A percentile compares a stretch with the other conserved stretches of the same genome.
Evolutionary conservation across 2,329 filamentous ascomycete species (phyloP).

Genomic region (Hymenoscyphus scutula): DNA sequence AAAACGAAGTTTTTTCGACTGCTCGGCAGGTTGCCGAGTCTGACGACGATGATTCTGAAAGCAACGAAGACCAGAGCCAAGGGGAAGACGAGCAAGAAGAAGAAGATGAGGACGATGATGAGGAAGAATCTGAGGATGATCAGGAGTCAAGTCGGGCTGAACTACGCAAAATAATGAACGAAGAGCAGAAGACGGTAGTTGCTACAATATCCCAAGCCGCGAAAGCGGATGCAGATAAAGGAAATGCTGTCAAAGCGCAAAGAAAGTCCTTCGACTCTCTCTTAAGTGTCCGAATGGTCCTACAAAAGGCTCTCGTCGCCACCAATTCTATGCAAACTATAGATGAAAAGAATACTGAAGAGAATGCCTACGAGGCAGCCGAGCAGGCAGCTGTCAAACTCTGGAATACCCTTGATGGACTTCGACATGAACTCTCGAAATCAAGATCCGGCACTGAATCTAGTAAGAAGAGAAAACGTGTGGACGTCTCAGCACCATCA

Average conservation of each 20-base stretch:
- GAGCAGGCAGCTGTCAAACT: conserved; percentile 83
- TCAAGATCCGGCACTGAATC: conserved; percentile 43
- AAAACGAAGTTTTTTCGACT: conserved; percentile 36
- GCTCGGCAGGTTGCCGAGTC: conserved; percentile 13
- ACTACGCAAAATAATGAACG: conserved; percentile 64
- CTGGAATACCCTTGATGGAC: conserved; percentile 74
- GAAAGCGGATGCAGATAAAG: conserved; percentile 79
- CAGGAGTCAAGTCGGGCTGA: conserved; percentile 49
- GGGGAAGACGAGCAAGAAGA: conserved; percentile 29
- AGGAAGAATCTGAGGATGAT: conserved; percentile 33
- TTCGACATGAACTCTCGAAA: conserved; percentile 59
- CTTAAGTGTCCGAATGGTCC: conserved; percentile 83
- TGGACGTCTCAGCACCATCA: conserved; percentile 56
- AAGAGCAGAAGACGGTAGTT: conserved; percentile 65
- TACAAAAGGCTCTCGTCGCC: conserved; percentile 86
- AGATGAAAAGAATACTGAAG: conserved; percentile 41
- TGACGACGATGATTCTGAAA: conserved; percentile 31
- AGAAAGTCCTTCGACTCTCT: conserved; percentile 83
- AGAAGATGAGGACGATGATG: conserved; percentile 38
- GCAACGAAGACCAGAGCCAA: conserved; percentile 38
- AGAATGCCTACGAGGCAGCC: conserved; percentile 62
- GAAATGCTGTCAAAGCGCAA: conserved; percentile 80
- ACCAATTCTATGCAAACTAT: conserved; percentile 67
- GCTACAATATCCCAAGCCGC: conserved; percentile 60
- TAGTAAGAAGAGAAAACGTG: conserved; percentile 62